Percentiles rank a stretch among this genome's conserved stretches.
Evolutionary conservation across 164 flowering plant genomes (phyloP).

Genomic region (Liriodendron chinense): DNA sequence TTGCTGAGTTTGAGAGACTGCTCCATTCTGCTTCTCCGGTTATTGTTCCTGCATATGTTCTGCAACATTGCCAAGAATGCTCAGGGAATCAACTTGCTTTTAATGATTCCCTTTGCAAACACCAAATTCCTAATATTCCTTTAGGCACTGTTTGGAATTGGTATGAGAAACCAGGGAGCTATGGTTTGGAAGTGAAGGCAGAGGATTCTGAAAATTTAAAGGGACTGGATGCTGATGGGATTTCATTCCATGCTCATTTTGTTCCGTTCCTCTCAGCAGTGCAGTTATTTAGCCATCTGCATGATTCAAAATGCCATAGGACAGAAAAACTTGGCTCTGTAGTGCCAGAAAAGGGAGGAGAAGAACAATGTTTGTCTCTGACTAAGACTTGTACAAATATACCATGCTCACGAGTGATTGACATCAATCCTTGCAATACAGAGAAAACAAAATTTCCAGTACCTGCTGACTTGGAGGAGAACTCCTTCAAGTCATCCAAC

Average conservation of each 20-base stretch:
- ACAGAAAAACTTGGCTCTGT: constrained; percentile 12
- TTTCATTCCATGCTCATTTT: constrained; percentile 53
- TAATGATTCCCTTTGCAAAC: constrained; percentile 36
- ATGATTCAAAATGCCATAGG: background rate
- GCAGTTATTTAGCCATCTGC: constrained; percentile 51
- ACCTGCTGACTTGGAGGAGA: constrained; percentile 1
- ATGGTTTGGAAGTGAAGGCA: constrained; percentile 61
- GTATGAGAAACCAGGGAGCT: constrained; percentile 72
- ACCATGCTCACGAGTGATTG: background rate
- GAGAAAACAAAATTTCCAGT: constrained; percentile 9
- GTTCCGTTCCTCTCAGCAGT: constrained; percentile 74
- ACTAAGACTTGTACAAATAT: background rate
- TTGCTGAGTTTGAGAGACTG: constrained; percentile 68
- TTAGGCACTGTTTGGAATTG: constrained; percentile 64
- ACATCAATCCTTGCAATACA: constrained; percentile 14
- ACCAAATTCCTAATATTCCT: constrained; percentile 42
- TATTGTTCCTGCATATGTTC: constrained; percentile 21
- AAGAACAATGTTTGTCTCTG: constrained; percentile 6
- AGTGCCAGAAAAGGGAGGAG: constrained; percentile 5
- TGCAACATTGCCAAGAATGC: constrained; percentile 28
- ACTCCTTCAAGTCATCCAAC: background rate
- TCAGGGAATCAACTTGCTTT: constrained; percentile 12
- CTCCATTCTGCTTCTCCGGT: constrained; percentile 53
- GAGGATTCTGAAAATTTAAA: constrained; percentile 33
- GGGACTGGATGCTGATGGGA: constrained; percentile 30